Percentiles rank a stretch among this genome's conserved stretches.
These are phyloP conservation scores for Selaginella moellendorffii DNA, from an alignment of 75 land plant species.

Conservation along the genomic window DNA sequence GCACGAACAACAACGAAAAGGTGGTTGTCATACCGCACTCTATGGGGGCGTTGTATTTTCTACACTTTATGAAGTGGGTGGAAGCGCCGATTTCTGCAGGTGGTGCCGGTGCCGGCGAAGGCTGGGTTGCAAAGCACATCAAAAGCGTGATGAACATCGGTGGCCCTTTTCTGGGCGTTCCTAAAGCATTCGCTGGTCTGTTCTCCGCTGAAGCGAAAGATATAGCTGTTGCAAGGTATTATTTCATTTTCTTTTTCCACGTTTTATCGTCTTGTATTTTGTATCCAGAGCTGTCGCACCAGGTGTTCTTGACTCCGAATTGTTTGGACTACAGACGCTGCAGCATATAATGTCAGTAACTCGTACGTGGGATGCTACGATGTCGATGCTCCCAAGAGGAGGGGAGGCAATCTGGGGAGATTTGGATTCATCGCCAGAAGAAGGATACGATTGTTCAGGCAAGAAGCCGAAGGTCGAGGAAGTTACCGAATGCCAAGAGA, in stretches of 20 bases:
- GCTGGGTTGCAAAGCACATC: conserved; percentile 78
- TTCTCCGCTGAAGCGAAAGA: conserved; percentile 92
- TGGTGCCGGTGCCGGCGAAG: conserved; percentile 90
- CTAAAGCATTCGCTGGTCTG: conserved; percentile 75
- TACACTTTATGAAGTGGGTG: conserved; percentile 97
- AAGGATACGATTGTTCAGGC: conserved; percentile 37
- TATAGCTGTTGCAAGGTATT: conserved; percentile 84
- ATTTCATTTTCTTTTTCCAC: background rate
- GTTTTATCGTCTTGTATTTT: background rate
- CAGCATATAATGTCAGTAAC: conserved; percentile 82
- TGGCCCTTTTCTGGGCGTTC: conserved; percentile 87
- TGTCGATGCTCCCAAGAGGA: conserved; percentile 98
- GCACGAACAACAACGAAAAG: conserved; percentile 55
- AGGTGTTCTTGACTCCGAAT: conserved; percentile 58
- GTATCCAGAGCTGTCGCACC: conserved; percentile 66
- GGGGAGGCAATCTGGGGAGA: conserved; percentile 95
- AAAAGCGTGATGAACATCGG: conserved; percentile 85
- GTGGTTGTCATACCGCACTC: conserved; percentile 90
- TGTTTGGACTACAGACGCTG: conserved; percentile 65
- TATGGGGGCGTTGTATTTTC: conserved; percentile 82
- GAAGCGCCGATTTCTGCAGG: conserved; percentile 76
- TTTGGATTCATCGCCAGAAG: conserved; percentile 87
- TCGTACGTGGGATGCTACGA: conserved; percentile 89
- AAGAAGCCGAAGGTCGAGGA: conserved; percentile 25
- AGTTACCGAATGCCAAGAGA: background rate